Evolutionary conservation across 2,329 filamentous ascomycete species (phyloP).

Genomic region (Pseudogymnoascus sp.): DNA sequence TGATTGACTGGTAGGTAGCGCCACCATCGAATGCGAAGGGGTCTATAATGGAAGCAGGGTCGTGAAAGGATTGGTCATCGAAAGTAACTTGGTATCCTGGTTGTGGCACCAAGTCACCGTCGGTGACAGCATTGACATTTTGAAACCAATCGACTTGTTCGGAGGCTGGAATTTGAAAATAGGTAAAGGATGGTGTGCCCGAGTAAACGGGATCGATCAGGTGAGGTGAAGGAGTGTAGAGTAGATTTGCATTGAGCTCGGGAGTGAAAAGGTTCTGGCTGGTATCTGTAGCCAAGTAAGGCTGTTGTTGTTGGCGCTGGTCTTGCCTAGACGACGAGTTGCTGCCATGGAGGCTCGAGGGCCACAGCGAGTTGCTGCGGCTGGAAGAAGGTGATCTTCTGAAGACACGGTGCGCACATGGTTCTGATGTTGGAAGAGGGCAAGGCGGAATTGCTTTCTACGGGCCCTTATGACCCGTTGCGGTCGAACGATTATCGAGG

Average conservation of each 20-base stretch:
- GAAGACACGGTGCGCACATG: constrained; percentile 1
- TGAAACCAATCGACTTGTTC: constrained; percentile 3
- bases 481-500: constrained; percentile 8
- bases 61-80: constrained; percentile 5
- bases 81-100: neutral
- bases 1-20: neutral
- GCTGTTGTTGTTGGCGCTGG: neutral
- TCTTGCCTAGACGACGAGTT: constrained; percentile 7
- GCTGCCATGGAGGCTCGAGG: constrained; percentile 16
- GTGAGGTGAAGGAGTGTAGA: constrained; percentile 14
- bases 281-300: constrained; percentile 8
- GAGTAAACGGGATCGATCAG: constrained; percentile 9
- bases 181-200: neutral
- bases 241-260: constrained; percentile 9
- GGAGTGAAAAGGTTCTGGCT: neutral
- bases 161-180: neutral
- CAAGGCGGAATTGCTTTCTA: constrained; percentile 20
- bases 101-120: neutral
- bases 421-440: constrained; percentile 11
- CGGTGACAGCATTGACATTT: neutral
- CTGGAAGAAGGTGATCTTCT: constrained; percentile 11
- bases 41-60: neutral
- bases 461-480: constrained; percentile 23
- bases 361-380: constrained; percentile 10
- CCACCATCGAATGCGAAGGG: neutral